phyloP scores from a whole-genome alignment of 1,284 basidiomycete genomes.

The Cutaneotrichosporon curvatum region DNA sequence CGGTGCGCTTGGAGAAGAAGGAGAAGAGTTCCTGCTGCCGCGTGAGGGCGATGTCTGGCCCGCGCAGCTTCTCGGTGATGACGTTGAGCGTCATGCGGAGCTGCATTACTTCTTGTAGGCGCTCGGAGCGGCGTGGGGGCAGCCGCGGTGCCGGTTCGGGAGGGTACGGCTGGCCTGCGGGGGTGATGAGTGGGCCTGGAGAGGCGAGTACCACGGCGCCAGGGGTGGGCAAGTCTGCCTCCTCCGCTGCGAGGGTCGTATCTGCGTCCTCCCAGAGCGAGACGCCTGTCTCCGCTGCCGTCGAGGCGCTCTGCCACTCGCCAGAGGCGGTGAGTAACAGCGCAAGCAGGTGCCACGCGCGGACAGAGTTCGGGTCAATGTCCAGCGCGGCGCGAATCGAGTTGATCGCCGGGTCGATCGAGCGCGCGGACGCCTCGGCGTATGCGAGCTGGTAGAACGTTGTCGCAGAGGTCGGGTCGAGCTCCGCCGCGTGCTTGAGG shows the following conservation, averaged over 20 bases:
- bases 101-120: constrained; percentile 64
- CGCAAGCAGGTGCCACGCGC: constrained; percentile 87
- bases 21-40: constrained; percentile 80
- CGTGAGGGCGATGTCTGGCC: constrained; percentile 72
- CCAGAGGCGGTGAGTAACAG: constrained; percentile 71
- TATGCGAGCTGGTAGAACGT: constrained; percentile 74
- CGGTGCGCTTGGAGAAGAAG: constrained; percentile 54
- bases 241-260: constrained; percentile 20
- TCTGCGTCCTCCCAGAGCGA: constrained; percentile 51
- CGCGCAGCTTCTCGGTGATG: constrained; percentile 75
- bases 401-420: constrained; percentile 61
- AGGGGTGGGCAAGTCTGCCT: constrained; percentile 6
- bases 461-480: constrained; percentile 55
- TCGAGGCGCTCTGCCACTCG: constrained; percentile 71
- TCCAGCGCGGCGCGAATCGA: constrained; percentile 71
- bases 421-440: constrained; percentile 63
- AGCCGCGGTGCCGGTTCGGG: not conserved
- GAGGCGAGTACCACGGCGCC: too few species aligned
- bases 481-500: constrained; percentile 54
- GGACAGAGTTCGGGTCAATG: constrained; percentile 61
- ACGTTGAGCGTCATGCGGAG: constrained; percentile 80
- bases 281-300: constrained; percentile 66
- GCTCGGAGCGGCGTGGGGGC: constrained; percentile 1
- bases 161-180: not conserved
- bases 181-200: constrained; percentile 1